A percentile compares a stretch with the other conserved stretches of the same genome.
phyloP scores from a whole-genome alignment of 345 rosid species.

The Clausena lansium region DNA sequence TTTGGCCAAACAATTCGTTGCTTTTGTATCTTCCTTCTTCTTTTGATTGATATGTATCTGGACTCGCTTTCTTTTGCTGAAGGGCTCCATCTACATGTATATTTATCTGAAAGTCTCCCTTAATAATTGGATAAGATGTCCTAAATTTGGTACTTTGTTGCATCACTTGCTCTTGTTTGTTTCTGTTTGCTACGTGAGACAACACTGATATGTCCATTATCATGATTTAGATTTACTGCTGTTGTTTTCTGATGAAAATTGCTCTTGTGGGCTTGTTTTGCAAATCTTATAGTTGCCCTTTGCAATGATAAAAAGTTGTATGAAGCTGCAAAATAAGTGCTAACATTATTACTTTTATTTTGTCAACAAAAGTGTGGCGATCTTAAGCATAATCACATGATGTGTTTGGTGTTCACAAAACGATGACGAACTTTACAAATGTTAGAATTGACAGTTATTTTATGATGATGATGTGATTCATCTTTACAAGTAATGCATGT shows the following conservation, averaged over 20 bases:
- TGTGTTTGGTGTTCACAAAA: not conserved
- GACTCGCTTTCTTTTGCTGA: not conserved
- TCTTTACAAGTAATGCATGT: not conserved
- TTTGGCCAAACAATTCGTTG: conserved; percentile 4
- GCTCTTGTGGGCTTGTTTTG: not conserved
- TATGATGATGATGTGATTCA: conserved; percentile 1
- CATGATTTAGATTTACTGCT: not conserved
- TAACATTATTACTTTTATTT: not conserved
- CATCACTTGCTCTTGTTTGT: conserved; percentile 3
- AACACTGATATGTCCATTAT: too few species aligned
- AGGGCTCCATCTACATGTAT: conserved; percentile 20
- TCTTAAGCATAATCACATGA: conserved; percentile 8
- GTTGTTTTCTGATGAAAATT: not conserved
- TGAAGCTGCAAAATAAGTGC: not conserved
- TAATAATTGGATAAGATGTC: conserved; percentile 8
- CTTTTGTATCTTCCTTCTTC: conserved; percentile 1
- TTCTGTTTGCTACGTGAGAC: not conserved
- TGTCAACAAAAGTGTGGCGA: not conserved
- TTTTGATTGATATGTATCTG: conserved; percentile 2
- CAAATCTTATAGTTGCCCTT: not conserved
- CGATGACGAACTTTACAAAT: not conserved
- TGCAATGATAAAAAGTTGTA: not conserved
- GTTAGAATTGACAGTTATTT: conserved; percentile 3
- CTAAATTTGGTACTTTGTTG: not conserved
- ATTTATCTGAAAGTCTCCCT: conserved; percentile 7